Conservation (phyloP, 2,329 filamentous ascomycete species). For the Neonectria hederae region DNA sequence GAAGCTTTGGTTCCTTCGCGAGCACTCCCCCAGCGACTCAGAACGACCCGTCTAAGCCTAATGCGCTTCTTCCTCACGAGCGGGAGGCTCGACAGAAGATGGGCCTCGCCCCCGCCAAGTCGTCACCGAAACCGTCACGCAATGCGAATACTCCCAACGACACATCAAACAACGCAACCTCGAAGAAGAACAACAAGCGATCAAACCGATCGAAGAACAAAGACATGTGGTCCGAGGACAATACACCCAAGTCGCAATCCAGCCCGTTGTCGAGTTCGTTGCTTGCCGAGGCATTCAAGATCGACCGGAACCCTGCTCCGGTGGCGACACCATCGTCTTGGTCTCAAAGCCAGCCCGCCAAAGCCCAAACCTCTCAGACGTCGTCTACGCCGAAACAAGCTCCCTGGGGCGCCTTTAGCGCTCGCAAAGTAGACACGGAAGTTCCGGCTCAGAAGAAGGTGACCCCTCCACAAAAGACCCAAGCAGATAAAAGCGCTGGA, state of each 20-base stretch:
- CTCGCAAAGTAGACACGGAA: constrained; percentile 34
- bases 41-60: constrained; percentile 1
- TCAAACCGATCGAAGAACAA: constrained; percentile 10
- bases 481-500: not conserved
- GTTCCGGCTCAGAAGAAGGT: constrained; percentile 21
- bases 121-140: constrained; percentile 10
- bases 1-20: constrained; percentile 39
- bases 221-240: constrained; percentile 12
- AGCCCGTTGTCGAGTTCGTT: constrained; percentile 41
- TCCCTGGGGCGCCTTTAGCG: constrained; percentile 39
- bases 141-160: constrained; percentile 12
- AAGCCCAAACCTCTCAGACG: not conserved
- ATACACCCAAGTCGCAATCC: constrained; percentile 15
- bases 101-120: constrained; percentile 31
- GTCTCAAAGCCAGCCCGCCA: constrained; percentile 28
- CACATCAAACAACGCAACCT: not conserved
- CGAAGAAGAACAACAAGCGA: not conserved
- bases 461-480: not conserved
- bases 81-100: constrained; percentile 47
- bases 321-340: constrained; percentile 42
- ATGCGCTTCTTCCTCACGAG: constrained; percentile 51
- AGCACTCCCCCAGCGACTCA: constrained; percentile 21
- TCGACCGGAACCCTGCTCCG: constrained; percentile 38
- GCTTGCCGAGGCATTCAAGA: constrained; percentile 47
- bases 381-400: constrained; percentile 1